Conservation (phyloP, 2,329 filamentous ascomycete species). For the Penicillium sp. region DNA sequence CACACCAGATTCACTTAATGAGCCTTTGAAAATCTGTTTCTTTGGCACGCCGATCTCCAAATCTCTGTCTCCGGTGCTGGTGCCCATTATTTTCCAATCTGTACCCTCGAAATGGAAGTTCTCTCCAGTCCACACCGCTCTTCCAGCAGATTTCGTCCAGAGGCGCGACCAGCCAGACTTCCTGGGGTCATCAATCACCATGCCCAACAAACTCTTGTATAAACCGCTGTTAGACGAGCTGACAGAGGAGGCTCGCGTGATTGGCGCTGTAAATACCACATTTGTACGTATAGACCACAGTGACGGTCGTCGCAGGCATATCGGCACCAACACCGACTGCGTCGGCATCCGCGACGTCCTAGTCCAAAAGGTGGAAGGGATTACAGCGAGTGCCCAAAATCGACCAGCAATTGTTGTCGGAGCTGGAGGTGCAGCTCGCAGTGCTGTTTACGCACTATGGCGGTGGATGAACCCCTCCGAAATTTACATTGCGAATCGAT, state of each 20-base stretch:
- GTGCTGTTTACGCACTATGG: conserved; percentile 70
- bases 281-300: conserved; percentile 52
- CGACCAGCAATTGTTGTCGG: conserved; percentile 70
- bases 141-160: conserved; percentile 19
- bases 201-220: conserved; percentile 79
- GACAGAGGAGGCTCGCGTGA: conserved; percentile 66
- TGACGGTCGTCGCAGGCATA: conserved; percentile 51
- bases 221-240: conserved; percentile 69
- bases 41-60: conserved; percentile 10
- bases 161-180: conserved; percentile 38
- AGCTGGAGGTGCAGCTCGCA: conserved; percentile 73
- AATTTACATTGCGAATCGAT: conserved; percentile 76
- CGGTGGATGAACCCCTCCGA: conserved; percentile 63
- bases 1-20: not conserved
- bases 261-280: conserved; percentile 77
- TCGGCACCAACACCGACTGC: conserved; percentile 79
- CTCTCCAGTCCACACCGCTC: conserved; percentile 29
- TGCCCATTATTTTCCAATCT: not conserved
- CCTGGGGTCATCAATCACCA: conserved; percentile 68
- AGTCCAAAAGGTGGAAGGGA: conserved; percentile 47
- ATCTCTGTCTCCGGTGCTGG: conserved; percentile 20
- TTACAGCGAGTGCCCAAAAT: conserved; percentile 32
- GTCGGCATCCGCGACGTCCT: conserved; percentile 74
- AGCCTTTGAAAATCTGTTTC: conserved; percentile 6
- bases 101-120: not conserved